Evolutionary conservation across 345 rosid genomes (phyloP).

Genomic region (Moringa oleifera): DNA sequence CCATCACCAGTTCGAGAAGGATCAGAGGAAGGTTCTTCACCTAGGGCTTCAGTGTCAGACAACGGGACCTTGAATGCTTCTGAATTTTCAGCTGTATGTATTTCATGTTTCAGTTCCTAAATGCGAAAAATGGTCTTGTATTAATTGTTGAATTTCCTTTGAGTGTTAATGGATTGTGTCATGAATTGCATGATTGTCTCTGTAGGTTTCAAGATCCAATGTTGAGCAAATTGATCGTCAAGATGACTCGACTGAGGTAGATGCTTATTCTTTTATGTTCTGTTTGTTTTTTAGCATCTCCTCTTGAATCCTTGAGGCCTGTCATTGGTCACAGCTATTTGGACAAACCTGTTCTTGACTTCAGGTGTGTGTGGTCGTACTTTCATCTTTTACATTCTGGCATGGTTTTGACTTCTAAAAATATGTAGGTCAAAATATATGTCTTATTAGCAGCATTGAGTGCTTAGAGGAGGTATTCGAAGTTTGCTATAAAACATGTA

Average conservation of each 20-base stretch:
- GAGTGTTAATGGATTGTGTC: constrained; percentile 13
- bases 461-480: background rate
- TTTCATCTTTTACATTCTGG: too few relatives aligned
- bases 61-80: constrained; percentile 37
- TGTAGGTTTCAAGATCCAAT: constrained; percentile 47
- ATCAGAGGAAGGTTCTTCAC: constrained; percentile 81
- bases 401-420: too few relatives aligned
- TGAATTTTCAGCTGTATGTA: constrained; percentile 57
- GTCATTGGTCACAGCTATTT: background rate
- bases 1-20: constrained; percentile 80
- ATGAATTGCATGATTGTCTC: constrained; percentile 6
- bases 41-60: constrained; percentile 63
- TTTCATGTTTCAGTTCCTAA: constrained; percentile 9
- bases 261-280: background rate
- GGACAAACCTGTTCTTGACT: too few relatives aligned
- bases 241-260: constrained; percentile 62
- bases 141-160: background rate
- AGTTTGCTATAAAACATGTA: background rate
- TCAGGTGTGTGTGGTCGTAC: too few relatives aligned
- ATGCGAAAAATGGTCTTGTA: background rate
- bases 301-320: background rate
- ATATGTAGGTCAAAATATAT: too few relatives aligned
- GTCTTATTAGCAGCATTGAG: background rate
- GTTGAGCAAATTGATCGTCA: constrained; percentile 40
- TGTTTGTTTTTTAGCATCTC: background rate